Evolutionary conservation across 352 stramenopile species (phyloP), one percentile per base, ranked within the genome.

Genomic region (Phytophthora cryptogea): DNA sequence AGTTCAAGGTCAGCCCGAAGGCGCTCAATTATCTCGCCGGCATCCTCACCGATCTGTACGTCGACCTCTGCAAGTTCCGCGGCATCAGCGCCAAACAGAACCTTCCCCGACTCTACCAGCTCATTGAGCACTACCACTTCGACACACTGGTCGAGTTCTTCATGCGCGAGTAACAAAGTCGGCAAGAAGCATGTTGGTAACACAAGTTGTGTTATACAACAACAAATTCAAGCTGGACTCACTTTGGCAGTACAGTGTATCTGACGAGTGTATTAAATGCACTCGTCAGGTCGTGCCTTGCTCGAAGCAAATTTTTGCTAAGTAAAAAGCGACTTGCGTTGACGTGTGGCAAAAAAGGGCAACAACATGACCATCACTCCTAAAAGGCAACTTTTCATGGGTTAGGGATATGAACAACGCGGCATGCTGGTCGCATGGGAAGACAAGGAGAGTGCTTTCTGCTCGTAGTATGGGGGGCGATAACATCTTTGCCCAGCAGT

Each of bases 11-110:
- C 17, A 83, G 75, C 28, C 78, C 79, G 16, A 85, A 83, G 48
- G 79, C 82, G 17, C 79, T 95, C 55, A 83, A 90, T 49, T 92
- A 93, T 42, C 76, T 96, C 4, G 78, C 79, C 0, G 85, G 85
- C 20, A 80, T 96, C 17, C 70, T 95, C 33, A 92, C 81, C 7
- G 86, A 96, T 43, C 66, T 96, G 1, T 96, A 92, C 58, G 84
- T 95, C 1, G 88, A 96, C 42, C 56, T 89, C 41, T 90, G 82
- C 70, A 94, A 95, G 63, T 92, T 94, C 49, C 81, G 80, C 32
- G 87, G 87, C 44, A 78, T 72, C 11, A 93, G 87, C 53, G 83
- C 77, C 48, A 90, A 90, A 54, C 78, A 90, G 39, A 83, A 89
- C 57, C 66, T 92, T 4, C 75, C 81, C 11, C 70, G 72, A 3